phyloP scores from a whole-genome alignment of 2,329 filamentous ascomycete genomes.

The Colletotrichum lentis region DNA sequence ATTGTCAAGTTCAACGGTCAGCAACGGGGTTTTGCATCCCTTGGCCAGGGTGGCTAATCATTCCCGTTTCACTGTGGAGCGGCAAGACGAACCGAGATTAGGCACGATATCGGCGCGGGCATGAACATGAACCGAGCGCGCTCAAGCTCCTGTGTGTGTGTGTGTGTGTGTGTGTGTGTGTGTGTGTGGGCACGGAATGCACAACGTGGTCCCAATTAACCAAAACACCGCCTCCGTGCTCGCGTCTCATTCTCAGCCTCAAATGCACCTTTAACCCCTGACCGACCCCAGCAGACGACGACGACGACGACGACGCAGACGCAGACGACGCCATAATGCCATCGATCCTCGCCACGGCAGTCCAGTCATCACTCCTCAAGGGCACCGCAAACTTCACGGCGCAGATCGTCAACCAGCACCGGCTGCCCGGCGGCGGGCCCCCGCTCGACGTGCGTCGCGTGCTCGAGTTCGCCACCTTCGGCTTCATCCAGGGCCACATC shows the following conservation, averaged over 20 bases:
- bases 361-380: slow-evolving; percentile 36
- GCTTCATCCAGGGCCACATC: slow-evolving; percentile 48
- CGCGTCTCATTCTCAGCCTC: background rate
- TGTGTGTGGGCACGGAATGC: slow-evolving; percentile 4
- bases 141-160: slow-evolving; percentile 11
- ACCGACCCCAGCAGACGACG: background rate
- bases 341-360: slow-evolving; percentile 31
- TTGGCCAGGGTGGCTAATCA: slow-evolving; percentile 21
- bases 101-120: slow-evolving; percentile 19
- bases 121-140: slow-evolving; percentile 4
- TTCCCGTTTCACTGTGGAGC: slow-evolving; percentile 24
- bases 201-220: slow-evolving; percentile 35
- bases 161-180: no score
- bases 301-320: background rate
- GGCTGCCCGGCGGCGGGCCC: slow-evolving; percentile 8
- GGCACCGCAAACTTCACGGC: slow-evolving; percentile 36
- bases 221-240: slow-evolving; percentile 8
- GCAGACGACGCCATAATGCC: slow-evolving; percentile 22
- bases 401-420: slow-evolving; percentile 36
- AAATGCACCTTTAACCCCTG: slow-evolving; percentile 14
- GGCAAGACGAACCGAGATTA: slow-evolving; percentile 34
- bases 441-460: slow-evolving; percentile 47
- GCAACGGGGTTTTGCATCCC: background rate
- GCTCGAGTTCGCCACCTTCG: slow-evolving; percentile 49
- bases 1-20: no score